A percentile compares a stretch with the other conserved stretches of the same genome.
Evolutionary conservation across 2,329 filamentous ascomycete genomes (phyloP).

Genomic region (Paramyrothecium roridum): DNA sequence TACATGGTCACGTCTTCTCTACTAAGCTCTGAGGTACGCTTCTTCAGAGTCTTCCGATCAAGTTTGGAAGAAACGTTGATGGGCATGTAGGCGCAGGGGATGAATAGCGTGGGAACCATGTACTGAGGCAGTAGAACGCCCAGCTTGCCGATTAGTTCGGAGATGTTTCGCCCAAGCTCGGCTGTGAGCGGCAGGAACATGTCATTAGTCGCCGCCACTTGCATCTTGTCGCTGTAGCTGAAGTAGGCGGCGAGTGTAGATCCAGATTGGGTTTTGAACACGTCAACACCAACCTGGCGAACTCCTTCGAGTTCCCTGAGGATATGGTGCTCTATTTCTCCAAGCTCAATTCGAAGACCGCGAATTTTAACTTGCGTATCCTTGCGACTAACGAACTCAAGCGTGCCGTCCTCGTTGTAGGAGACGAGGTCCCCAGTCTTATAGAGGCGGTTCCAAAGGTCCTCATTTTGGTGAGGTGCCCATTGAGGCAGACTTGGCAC

Average conservation of each 20-base stretch:
- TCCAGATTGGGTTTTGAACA: background rate
- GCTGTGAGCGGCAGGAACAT: too few species aligned
- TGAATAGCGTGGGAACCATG: conserved; percentile 14
- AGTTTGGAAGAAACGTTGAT: conserved; percentile 12
- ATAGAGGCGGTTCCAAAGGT: conserved; percentile 9
- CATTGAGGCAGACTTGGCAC: conserved; percentile 15
- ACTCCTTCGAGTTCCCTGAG: background rate
- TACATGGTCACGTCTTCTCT: background rate
- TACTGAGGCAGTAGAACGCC: conserved; percentile 10
- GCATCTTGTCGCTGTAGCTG: too few species aligned
- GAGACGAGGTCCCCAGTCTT: conserved; percentile 13
- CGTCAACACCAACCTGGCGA: background rate
- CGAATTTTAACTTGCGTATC: conserved; percentile 54
- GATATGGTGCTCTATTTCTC: conserved; percentile 10
- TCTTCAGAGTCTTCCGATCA: conserved; percentile 5
- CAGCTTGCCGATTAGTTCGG: conserved; percentile 9
- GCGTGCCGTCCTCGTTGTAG: conserved; percentile 28
- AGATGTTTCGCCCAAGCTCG: conserved; percentile 4
- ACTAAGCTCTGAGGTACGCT: background rate
- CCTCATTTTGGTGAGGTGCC: conserved; percentile 6
- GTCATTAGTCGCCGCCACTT: too few species aligned
- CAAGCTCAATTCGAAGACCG: conserved; percentile 50
- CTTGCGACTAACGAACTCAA: conserved; percentile 44
- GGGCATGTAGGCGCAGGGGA: conserved; percentile 13
- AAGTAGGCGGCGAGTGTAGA: background rate